Percentiles rank a stretch among this genome's conserved stretches.
phyloP scores from a whole-genome alignment of 2,329 filamentous ascomycete species.

The Madurella mycetomatis region DNA sequence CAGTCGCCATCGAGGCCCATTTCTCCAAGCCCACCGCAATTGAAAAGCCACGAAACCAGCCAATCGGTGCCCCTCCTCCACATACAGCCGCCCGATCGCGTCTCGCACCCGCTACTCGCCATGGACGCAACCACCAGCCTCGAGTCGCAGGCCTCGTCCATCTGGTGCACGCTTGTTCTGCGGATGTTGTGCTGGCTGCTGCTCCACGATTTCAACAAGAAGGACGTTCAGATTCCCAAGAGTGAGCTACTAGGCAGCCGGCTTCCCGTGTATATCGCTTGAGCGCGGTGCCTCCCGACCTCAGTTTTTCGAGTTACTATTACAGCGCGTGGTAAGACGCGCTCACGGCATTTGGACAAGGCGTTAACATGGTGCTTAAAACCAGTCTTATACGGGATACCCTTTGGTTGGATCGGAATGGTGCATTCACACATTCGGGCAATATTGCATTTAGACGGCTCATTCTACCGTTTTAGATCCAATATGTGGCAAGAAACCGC shows the following conservation, averaged over 20 bases:
- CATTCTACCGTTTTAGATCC: too few relatives aligned
- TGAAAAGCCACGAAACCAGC: constrained; percentile 5
- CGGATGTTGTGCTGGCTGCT: constrained; percentile 56
- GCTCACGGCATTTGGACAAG: background rate
- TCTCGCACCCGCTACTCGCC: background rate
- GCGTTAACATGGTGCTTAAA: background rate
- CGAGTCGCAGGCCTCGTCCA: constrained; percentile 30
- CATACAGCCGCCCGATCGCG: constrained; percentile 9
- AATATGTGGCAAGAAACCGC: too few relatives aligned
- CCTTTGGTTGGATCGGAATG: background rate
- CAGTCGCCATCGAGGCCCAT: background rate
- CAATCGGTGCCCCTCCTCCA: constrained; percentile 15
- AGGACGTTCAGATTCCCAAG: constrained; percentile 49
- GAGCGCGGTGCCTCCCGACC: background rate
- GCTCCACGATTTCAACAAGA: constrained; percentile 53
- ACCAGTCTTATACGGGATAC: background rate
- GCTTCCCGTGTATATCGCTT: constrained; percentile 53
- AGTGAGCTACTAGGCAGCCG: constrained; percentile 51
- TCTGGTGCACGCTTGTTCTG: constrained; percentile 54
- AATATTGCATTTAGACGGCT: too few relatives aligned
- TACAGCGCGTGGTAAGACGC: too few relatives aligned
- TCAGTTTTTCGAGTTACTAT: too few relatives aligned
- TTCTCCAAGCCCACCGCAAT: constrained; percentile 1
- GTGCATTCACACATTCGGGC: too few relatives aligned
- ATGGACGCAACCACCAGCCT: constrained; percentile 6